Conservation (phyloP, 2,329 filamentous ascomycete species). For the Chaetomium globosum region DNA sequence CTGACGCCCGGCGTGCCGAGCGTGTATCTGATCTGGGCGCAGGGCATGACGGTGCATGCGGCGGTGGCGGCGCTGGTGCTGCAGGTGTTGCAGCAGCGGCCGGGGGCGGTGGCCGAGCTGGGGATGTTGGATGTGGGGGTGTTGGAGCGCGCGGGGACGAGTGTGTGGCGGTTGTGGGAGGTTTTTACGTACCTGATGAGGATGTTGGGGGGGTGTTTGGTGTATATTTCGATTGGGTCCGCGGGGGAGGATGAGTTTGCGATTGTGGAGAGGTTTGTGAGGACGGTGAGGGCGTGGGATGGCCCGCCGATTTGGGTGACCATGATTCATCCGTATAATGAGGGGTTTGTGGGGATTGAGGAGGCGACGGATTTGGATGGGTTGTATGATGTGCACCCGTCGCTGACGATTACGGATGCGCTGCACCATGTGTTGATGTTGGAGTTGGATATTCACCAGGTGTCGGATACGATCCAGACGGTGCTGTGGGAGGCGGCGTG, state of each 20-base stretch:
- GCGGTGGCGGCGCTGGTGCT: constrained; percentile 37
- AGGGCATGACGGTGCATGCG: constrained; percentile 39
- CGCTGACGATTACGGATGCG: constrained; percentile 39
- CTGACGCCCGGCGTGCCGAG: constrained; percentile 34
- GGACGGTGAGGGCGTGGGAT: constrained; percentile 35
- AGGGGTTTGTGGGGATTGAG: constrained; percentile 33
- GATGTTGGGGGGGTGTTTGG: constrained; percentile 34
- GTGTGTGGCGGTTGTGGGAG: constrained; percentile 34
- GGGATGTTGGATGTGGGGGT: constrained; percentile 31
- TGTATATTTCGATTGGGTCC: constrained; percentile 38
- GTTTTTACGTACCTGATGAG: constrained; percentile 34
- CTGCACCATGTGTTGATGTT: constrained; percentile 38
- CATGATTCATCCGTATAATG: constrained; percentile 38
- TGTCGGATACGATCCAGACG: constrained; percentile 36
- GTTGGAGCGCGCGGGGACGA: constrained; percentile 33
- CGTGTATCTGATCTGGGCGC: constrained; percentile 38
- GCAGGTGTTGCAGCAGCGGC: constrained; percentile 38
- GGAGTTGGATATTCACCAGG: constrained; percentile 32
- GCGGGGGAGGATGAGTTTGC: constrained; percentile 38
- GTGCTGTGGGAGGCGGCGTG: constrained; percentile 39
- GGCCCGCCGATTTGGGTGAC: constrained; percentile 37
- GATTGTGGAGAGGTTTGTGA: constrained; percentile 37
- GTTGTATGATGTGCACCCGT: constrained; percentile 39
- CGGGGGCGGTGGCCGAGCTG: constrained; percentile 32
- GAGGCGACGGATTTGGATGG: constrained; percentile 38